A percentile compares a stretch with the other conserved stretches of the same genome.
phyloP scores from a whole-genome alignment of 106 monocot genomes.

The Dendrobium nobile region DNA sequence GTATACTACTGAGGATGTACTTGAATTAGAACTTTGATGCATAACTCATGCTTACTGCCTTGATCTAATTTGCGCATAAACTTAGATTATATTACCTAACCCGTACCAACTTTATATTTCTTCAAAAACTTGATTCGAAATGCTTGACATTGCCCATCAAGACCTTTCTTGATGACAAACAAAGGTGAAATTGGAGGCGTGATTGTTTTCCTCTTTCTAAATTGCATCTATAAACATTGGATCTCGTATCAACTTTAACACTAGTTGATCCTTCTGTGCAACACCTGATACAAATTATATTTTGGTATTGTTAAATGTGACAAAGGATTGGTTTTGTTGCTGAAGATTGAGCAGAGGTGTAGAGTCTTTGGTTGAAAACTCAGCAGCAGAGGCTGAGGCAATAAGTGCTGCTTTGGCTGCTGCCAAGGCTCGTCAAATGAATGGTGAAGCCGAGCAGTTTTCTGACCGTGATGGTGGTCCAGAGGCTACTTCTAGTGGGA shows the following conservation, averaged over 20 bases:
- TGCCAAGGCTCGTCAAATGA: conserved; percentile 90
- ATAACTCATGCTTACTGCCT: neutral
- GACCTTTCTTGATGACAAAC: neutral
- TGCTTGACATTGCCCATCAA: neutral
- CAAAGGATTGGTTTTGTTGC: conserved; percentile 25
- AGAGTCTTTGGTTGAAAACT: conserved; percentile 91
- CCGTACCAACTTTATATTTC: neutral
- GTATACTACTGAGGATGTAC: conserved; percentile 21
- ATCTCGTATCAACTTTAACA: neutral
- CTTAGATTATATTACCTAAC: too few species aligned
- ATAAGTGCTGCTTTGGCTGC: conserved; percentile 96
- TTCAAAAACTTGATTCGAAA: neutral
- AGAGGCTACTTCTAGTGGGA: conserved; percentile 65
- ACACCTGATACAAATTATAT: neutral
- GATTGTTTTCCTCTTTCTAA: neutral
- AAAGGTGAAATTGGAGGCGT: neutral
- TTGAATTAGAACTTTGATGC: neutral
- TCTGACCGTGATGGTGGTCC: conserved; percentile 56
- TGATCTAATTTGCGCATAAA: neutral
- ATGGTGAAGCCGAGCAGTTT: conserved; percentile 56
- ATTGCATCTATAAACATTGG: neutral
- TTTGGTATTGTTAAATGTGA: neutral
- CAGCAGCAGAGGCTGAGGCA: conserved; percentile 97
- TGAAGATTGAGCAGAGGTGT: conserved; percentile 89
- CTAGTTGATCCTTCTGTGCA: neutral